A percentile compares a stretch with the other conserved stretches of the same genome.
phyloP scores from a whole-genome alignment of 2,329 filamentous ascomycete species.

The Grosmannia huntii region DNA sequence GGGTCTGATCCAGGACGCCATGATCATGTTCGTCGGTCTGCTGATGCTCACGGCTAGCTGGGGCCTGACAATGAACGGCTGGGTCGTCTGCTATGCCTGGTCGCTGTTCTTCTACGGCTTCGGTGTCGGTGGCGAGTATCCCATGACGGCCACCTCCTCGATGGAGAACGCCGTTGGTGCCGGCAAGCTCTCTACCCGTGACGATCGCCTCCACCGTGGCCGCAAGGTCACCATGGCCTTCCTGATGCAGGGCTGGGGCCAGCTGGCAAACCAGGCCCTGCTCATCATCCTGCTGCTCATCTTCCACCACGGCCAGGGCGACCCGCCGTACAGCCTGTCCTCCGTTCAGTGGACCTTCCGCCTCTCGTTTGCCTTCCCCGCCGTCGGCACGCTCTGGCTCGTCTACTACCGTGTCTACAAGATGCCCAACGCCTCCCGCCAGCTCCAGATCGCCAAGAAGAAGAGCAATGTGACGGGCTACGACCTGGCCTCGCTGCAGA shows the following conservation, averaged over 20 bases:
- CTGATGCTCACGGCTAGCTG: constrained; percentile 85
- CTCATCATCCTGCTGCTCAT: constrained; percentile 77
- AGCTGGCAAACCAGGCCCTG: constrained; percentile 84
- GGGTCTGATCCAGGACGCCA: constrained; percentile 89
- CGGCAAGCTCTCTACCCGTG: constrained; percentile 76
- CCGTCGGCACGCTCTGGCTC: constrained; percentile 83
- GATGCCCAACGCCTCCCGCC: constrained; percentile 79
- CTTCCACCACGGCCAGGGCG: constrained; percentile 69
- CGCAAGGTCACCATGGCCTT: constrained; percentile 93
- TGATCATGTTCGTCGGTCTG: constrained; percentile 88
- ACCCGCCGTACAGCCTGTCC: constrained; percentile 64
- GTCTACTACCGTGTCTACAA: constrained; percentile 93
- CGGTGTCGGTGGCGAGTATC: constrained; percentile 76
- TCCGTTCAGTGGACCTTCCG: constrained; percentile 85
- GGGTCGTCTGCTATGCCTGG: constrained; percentile 96
- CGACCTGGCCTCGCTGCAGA: constrained; percentile 67
- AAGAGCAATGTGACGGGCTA: constrained; percentile 83
- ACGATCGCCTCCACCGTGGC: constrained; percentile 89
- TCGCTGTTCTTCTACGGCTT: constrained; percentile 79
- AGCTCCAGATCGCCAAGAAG: constrained; percentile 72
- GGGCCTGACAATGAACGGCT: constrained; percentile 77
- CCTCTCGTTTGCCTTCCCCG: constrained; percentile 81
- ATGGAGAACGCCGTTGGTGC: constrained; percentile 85
- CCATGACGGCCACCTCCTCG: constrained; percentile 89
- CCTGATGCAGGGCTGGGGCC: constrained; percentile 97